Percentiles rank a stretch among this genome's conserved stretches.
These are phyloP conservation scores for Verticillium longisporum DNA, from an alignment of 2,329 filamentous ascomycete genomes.

Conservation along the genomic window DNA sequence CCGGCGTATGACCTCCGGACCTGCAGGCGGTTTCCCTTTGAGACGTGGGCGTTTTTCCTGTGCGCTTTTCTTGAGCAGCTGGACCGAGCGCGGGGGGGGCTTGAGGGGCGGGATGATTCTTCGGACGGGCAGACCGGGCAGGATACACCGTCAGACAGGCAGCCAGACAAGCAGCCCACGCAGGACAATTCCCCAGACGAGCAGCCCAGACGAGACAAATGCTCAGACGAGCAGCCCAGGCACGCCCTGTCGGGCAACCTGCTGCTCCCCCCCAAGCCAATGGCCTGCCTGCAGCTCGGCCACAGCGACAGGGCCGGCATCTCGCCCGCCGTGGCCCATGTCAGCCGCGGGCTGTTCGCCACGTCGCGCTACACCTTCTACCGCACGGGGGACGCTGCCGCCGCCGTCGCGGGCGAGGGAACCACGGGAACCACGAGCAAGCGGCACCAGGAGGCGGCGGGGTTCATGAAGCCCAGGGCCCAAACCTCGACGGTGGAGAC, in stretches of 20 bases:
- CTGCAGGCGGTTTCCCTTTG: slow-evolving; percentile 28
- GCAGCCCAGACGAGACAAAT: too few species aligned
- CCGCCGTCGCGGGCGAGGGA: neutral
- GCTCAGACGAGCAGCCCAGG: neutral
- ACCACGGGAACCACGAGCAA: slow-evolving; percentile 15
- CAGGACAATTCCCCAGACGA: too few species aligned
- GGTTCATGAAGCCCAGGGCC: slow-evolving; percentile 8
- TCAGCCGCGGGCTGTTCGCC: slow-evolving; percentile 25
- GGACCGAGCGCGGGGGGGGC: too few species aligned
- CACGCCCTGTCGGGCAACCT: slow-evolving; percentile 27
- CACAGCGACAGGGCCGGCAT: slow-evolving; percentile 27
- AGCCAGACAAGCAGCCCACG: too few species aligned
- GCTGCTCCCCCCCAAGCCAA: slow-evolving; percentile 29
- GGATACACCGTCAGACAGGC: too few species aligned
- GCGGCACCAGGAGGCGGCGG: slow-evolving; percentile 3
- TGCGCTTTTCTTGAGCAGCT: slow-evolving; percentile 32
- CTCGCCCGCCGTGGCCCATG: slow-evolving; percentile 25
- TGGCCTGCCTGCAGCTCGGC: slow-evolving; percentile 29
- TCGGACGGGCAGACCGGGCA: too few species aligned
- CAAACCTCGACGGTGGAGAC: slow-evolving; percentile 8
- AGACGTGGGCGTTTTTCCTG: slow-evolving; percentile 34
- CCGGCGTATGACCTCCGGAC: slow-evolving; percentile 19
- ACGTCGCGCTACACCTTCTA: slow-evolving; percentile 25
- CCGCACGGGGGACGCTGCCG: neutral
- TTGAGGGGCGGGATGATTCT: too few species aligned